A percentile compares a stretch with the other conserved stretches of the same genome.
These are phyloP conservation scores for Aspergillus brunneoviolaceus DNA, from an alignment of 2,329 filamentous ascomycete species.

Conservation along the genomic window DNA sequence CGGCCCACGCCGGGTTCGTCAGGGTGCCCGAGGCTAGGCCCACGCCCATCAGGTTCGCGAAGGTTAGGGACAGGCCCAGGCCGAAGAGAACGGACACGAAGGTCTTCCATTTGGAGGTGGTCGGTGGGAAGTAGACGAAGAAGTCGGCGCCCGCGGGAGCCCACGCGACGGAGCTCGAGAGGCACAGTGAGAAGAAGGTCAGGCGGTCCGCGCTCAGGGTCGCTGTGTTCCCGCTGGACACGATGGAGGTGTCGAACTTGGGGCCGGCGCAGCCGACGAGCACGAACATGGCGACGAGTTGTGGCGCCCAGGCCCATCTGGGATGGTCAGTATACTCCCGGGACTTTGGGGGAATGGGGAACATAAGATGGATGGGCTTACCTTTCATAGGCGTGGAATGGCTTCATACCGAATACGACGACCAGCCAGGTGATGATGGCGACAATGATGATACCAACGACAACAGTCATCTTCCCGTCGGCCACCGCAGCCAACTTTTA, in stretches of 20 bases:
- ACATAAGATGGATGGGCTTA: conserved; percentile 16
- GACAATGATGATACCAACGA: conserved; percentile 29
- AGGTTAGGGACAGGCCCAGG: neutral
- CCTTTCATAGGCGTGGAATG: conserved; percentile 37
- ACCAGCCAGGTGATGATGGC: conserved; percentile 29
- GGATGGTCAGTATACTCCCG: neutral
- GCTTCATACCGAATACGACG: conserved; percentile 29
- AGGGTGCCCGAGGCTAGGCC: conserved; percentile 5
- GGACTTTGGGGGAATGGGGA: neutral
- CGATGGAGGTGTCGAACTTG: conserved; percentile 20
- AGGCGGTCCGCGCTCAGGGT: conserved; percentile 24
- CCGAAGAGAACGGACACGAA: neutral
- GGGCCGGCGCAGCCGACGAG: conserved; percentile 35
- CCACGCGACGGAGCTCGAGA: conserved; percentile 28
- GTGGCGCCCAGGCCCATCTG: conserved; percentile 34
- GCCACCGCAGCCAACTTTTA: conserved; percentile 18
- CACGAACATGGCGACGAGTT: conserved; percentile 33
- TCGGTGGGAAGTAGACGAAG: conserved; percentile 36
- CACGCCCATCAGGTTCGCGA: conserved; percentile 4
- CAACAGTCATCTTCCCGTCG: conserved; percentile 28
- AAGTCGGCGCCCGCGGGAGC: conserved; percentile 31
- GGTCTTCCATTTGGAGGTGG: conserved; percentile 27
- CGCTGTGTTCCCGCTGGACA: neutral
- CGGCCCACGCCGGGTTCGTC: neutral
- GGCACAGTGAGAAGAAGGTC: conserved; percentile 28